These are phyloP conservation scores for Didymosphaeria variabile DNA, from an alignment of 2,329 filamentous ascomycete species.

Conservation along the genomic window DNA sequence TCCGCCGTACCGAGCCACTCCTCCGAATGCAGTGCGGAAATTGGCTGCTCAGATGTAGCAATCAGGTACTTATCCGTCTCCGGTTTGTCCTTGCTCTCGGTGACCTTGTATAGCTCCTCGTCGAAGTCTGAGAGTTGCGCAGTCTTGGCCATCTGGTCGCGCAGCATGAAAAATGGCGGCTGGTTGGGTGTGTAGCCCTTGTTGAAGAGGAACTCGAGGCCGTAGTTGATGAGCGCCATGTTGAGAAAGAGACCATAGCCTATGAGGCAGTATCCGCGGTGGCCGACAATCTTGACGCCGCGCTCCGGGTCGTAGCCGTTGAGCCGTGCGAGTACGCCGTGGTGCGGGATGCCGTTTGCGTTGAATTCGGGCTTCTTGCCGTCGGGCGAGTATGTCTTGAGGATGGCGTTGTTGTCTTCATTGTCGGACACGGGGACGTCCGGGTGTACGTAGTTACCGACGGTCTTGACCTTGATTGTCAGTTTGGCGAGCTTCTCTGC, in stretches of 20 bases:
- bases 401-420: constrained; percentile 85
- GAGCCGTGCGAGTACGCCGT: constrained; percentile 87
- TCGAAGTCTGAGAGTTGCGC: constrained; percentile 97
- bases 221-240: constrained; percentile 94
- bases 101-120: constrained; percentile 96
- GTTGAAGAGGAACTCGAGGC: constrained; percentile 83
- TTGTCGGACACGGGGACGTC: constrained; percentile 84
- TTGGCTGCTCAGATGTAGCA: constrained; percentile 92
- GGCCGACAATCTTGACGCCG: constrained; percentile 81
- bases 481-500: constrained; percentile 77
- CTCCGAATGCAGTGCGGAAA: constrained; percentile 89
- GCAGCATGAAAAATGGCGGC: constrained; percentile 77
- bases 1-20: constrained; percentile 90
- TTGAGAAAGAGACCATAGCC: constrained; percentile 92
- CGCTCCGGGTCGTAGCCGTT: constrained; percentile 94
- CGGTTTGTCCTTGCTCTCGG: constrained; percentile 77
- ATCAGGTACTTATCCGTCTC: constrained; percentile 81
- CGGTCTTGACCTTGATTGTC: constrained; percentile 79
- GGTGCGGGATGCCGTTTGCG: constrained; percentile 83
- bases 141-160: constrained; percentile 97
- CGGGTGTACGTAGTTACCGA: constrained; percentile 92
- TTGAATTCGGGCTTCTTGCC: constrained; percentile 80
- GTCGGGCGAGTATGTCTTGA: constrained; percentile 83
- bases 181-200: constrained; percentile 80
- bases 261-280: constrained; percentile 91